These are phyloP conservation scores for Mortierella hygrophila DNA, from an alignment of 192 early-diverging fungal genomes.

Conservation along the genomic window DNA sequence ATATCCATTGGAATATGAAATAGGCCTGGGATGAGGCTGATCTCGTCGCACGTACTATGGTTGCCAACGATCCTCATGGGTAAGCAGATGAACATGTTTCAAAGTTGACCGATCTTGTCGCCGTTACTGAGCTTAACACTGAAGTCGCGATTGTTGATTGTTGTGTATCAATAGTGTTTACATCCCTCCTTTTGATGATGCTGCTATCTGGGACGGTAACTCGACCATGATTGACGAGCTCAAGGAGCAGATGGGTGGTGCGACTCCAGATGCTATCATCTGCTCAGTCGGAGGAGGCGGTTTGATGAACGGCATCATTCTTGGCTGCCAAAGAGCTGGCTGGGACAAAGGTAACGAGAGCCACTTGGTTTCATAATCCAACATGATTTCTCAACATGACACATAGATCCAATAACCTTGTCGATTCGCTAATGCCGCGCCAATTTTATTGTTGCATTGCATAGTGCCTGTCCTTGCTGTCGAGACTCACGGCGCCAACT, in stretches of 20 bases:
- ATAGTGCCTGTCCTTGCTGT: slow-evolving; percentile 78
- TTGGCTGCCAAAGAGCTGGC: slow-evolving; percentile 67
- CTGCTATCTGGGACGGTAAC: slow-evolving; percentile 70
- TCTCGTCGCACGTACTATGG: slow-evolving; percentile 54
- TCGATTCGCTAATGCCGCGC: not conserved
- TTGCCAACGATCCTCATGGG: slow-evolving; percentile 56
- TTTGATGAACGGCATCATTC: slow-evolving; percentile 75
- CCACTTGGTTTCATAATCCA: not conserved
- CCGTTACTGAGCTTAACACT: not conserved
- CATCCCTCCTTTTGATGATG: slow-evolving; percentile 71
- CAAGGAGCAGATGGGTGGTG: slow-evolving; percentile 67
- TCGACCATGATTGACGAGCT: slow-evolving; percentile 73
- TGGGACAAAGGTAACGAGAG: slow-evolving; percentile 65
- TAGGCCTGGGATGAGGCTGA: slow-evolving; percentile 64
- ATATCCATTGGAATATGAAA: not conserved
- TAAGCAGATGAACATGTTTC: slow-evolving; percentile 37
- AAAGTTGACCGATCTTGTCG: not conserved
- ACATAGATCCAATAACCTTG: not conserved
- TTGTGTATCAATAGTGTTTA: slow-evolving; percentile 50
- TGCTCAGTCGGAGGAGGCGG: slow-evolving; percentile 80
- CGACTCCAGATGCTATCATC: slow-evolving; percentile 73
- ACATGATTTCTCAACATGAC: not conserved
- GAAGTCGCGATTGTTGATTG: not conserved
- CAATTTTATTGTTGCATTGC: not conserved
- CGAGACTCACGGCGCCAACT: slow-evolving; percentile 80